Percentiles rank a stretch among this genome's conserved stretches.
Evolutionary conservation across 768 basidiomycete species (phyloP).

Genomic region (Leccinum disarticulatum): DNA sequence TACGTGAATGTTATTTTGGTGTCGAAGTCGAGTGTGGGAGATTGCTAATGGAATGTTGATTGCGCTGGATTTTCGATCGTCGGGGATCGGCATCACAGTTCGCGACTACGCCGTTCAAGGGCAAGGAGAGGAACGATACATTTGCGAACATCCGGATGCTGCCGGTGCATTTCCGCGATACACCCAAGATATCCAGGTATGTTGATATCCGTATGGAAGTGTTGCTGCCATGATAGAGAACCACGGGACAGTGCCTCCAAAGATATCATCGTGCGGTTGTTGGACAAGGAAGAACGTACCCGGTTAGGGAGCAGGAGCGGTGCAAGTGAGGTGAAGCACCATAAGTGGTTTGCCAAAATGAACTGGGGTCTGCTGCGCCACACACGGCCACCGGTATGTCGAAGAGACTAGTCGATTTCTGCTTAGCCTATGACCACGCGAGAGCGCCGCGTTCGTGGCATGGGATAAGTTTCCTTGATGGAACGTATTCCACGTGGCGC

Average conservation of each 20-base stretch:
- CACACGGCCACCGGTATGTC: constrained; percentile 84
- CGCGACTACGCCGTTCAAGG: constrained; percentile 99
- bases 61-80: constrained; percentile 23
- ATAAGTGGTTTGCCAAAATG: constrained; percentile 96
- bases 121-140: constrained; percentile 88
- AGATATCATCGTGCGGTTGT: constrained; percentile 79
- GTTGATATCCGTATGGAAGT: constrained; percentile 27
- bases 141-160: constrained; percentile 92
- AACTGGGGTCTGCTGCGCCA: constrained; percentile 97
- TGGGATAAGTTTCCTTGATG: background rate
- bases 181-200: constrained; percentile 73
- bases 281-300: constrained; percentile 90
- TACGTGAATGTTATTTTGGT: constrained; percentile 49
- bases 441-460: background rate
- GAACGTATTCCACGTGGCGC: constrained; percentile 11
- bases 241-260: constrained; percentile 67
- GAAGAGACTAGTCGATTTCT: background rate
- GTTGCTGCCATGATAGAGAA: constrained; percentile 9
- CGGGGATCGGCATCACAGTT: constrained; percentile 53
- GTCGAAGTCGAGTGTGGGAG: constrained; percentile 19
- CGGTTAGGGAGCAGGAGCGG: constrained; percentile 91
- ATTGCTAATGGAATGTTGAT: constrained; percentile 38
- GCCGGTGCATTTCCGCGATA: constrained; percentile 84
- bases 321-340: constrained; percentile 97
- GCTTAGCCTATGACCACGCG: background rate